These are phyloP conservation scores for Cladosporium oxysporum DNA, from an alignment of 2,329 filamentous ascomycete species.

Conservation along the genomic window DNA sequence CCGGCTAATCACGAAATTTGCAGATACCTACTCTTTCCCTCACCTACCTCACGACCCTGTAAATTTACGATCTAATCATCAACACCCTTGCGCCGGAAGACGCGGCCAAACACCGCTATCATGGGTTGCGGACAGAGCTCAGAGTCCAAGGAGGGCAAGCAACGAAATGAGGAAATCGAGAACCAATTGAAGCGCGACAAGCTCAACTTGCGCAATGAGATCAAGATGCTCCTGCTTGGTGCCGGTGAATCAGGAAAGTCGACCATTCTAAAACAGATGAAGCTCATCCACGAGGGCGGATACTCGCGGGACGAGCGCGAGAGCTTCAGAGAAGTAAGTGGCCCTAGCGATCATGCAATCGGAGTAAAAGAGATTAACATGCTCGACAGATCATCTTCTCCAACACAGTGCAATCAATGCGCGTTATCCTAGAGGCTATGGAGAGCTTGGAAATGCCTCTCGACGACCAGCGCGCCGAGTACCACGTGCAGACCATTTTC, in stretches of 20 bases:
- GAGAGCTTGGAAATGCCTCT: slow-evolving; percentile 75
- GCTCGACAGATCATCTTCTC: slow-evolving; percentile 62
- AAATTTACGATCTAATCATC: neutral
- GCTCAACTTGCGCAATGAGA: slow-evolving; percentile 98
- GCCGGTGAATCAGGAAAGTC: slow-evolving; percentile 98
- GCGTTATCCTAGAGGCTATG: slow-evolving; percentile 69
- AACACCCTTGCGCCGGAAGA: slow-evolving; percentile 5
- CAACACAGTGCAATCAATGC: slow-evolving; percentile 71
- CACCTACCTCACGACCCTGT: slow-evolving; percentile 2
- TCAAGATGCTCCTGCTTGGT: slow-evolving; percentile 99
- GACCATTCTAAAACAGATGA: slow-evolving; percentile 96
- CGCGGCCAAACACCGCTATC: slow-evolving; percentile 48
- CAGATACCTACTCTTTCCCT: neutral
- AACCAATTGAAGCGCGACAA: slow-evolving; percentile 98
- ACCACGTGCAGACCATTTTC: slow-evolving; percentile 97
- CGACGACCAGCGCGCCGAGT: slow-evolving; percentile 89
- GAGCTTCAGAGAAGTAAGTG: slow-evolving; percentile 61
- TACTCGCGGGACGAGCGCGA: slow-evolving; percentile 87
- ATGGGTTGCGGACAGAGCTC: slow-evolving; percentile 99
- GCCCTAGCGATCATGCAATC: neutral
- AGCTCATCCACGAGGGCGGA: slow-evolving; percentile 97
- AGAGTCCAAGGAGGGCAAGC: slow-evolving; percentile 99
- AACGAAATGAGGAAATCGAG: slow-evolving; percentile 99
- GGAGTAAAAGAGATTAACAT: neutral
- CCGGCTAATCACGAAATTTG: neutral